phyloP scores from a whole-genome alignment of 2,329 filamentous ascomycete species.

The Byssoonygena ceratinophila region DNA sequence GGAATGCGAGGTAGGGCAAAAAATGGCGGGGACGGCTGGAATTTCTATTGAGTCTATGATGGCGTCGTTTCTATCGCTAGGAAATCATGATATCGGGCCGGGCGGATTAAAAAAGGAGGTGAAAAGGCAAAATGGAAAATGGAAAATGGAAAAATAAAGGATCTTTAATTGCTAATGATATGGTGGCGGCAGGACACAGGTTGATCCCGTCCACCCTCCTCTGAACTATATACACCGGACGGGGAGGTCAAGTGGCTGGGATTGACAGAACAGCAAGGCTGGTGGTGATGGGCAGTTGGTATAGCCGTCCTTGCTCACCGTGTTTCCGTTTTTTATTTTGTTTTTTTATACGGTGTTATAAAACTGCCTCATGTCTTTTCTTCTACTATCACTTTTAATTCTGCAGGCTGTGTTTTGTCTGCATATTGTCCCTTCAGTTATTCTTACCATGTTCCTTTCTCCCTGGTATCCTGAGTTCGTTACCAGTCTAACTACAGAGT shows the following conservation, averaged over 20 bases:
- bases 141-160: background rate
- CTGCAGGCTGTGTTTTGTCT: background rate
- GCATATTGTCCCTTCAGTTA: background rate
- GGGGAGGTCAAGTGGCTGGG: background rate
- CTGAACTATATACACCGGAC: background rate
- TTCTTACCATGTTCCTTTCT: background rate
- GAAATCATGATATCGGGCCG: background rate
- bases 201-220: background rate
- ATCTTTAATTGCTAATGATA: constrained; percentile 4
- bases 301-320: background rate
- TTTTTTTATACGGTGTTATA: background rate
- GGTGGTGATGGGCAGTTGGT: background rate
- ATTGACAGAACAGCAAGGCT: background rate
- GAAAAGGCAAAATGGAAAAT: background rate
- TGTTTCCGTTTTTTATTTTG: background rate
- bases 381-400: constrained; percentile 1
- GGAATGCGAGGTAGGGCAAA: background rate
- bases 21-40: background rate
- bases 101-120: background rate
- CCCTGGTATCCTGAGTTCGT: too few species aligned
- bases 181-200: background rate
- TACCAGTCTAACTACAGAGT: too few species aligned
- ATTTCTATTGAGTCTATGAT: background rate
- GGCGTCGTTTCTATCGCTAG: background rate
- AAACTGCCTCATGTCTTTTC: background rate